Conservation (phyloP, 2,329 filamentous ascomycete species). For the Talaromyces sp. region DNA sequence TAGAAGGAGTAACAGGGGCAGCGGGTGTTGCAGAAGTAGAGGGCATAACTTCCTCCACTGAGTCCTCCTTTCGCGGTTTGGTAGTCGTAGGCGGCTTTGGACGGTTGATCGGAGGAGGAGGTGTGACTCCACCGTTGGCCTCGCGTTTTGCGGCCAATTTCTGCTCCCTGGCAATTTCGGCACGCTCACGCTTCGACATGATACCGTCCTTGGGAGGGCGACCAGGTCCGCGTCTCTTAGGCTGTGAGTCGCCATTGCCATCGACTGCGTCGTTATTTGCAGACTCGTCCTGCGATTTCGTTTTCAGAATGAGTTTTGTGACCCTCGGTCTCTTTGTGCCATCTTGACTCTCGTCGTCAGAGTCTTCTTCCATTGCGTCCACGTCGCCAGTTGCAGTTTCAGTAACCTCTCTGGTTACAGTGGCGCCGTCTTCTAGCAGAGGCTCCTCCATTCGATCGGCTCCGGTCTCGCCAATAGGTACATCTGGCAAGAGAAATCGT, state of each 20-base stretch:
- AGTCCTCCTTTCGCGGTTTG: conserved; percentile 30
- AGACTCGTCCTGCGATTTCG: conserved; percentile 11
- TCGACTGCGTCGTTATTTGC: conserved; percentile 31
- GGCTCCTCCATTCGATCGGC: conserved; percentile 47
- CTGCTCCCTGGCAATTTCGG: conserved; percentile 52
- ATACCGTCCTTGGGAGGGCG: conserved; percentile 65
- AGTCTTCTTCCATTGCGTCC: conserved; percentile 13
- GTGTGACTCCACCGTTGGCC: conserved; percentile 46
- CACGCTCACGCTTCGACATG: conserved; percentile 62
- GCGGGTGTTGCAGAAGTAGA: neutral
- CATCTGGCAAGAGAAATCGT: conserved; percentile 54
- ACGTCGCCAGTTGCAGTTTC: conserved; percentile 29
- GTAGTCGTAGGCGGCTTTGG: conserved; percentile 25
- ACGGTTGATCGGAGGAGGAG: conserved; percentile 35
- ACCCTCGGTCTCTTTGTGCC: conserved; percentile 17
- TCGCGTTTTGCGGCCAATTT: conserved; percentile 50
- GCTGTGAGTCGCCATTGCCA: conserved; percentile 34
- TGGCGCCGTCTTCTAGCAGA: conserved; percentile 32
- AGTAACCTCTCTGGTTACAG: conserved; percentile 26
- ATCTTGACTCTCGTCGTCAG: conserved; percentile 31
- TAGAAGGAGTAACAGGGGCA: conserved; percentile 24
- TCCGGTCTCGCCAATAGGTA: conserved; percentile 47
- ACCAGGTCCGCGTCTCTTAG: conserved; percentile 53
- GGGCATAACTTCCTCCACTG: conserved; percentile 27
- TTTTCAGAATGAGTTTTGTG: conserved; percentile 23